Evolutionary conservation across 768 basidiomycete genomes (phyloP), one percentile per base, ranked within the genome.

Genomic region (Auriscalpium microsporum): DNA sequence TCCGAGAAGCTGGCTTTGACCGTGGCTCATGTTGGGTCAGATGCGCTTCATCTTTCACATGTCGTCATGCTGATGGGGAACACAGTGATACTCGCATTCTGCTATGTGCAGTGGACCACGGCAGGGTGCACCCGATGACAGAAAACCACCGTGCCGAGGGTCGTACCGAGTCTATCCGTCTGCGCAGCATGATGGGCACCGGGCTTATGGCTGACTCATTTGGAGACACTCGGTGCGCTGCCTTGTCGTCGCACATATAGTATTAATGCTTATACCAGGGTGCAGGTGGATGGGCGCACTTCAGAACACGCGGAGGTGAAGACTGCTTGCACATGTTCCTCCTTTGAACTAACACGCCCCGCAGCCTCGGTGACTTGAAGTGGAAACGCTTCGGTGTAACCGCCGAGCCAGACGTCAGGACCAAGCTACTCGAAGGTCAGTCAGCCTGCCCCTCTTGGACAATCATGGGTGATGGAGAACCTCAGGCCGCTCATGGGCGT

Each of bases 91-190:
- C 94, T 2, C 82, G 92, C 38, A 90, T 94, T 5, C 68, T 98
- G 11, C 71, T 99, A 42, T 90, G 90, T 56, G 77, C 86, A 7
- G 83, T 84, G 0, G 72, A 84, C 17, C 81, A 79, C 34, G 94
- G 93, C 1, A 72, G 75, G 46, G 90, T 85, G n/a, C 72, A 79
- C 47, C 80, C 90, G 1, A 88, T 98, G 80, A 96, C 96, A 0
- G 92, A 97, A 72, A 86, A 82, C 33, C 96, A 99, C 66, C 95
- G 97, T 67, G 87, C 93, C n/a, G 95, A 98, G 63, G 80, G 90
- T 21, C 84, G 84, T 36, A 77, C 90, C 10, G 96, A 99, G 68
- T 82, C 89, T 34, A 83, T 82, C 45, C 78, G 96, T 45, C 72
- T 99, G 53, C 80, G 94, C 35, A 79, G 89, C 53, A 89, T 93